Evolutionary conservation across 1,284 basidiomycete species (phyloP).

Genomic region (Papiliotrema fonsecae): DNA sequence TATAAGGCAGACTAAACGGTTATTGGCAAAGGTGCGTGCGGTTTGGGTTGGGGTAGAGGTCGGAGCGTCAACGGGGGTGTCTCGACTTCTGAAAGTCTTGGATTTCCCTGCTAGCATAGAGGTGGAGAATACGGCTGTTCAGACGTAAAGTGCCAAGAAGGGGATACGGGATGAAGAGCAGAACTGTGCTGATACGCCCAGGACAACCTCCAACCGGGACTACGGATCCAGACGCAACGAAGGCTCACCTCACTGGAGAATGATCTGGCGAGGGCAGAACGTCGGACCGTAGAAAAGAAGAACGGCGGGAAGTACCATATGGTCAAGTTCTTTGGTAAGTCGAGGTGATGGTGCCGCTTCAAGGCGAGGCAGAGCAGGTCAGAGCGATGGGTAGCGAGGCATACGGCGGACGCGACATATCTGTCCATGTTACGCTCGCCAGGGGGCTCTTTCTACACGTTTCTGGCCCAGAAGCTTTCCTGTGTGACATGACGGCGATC

Average conservation of each 20-base stretch:
- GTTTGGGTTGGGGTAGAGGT: too few species aligned
- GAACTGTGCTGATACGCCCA: too few species aligned
- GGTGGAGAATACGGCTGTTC: too few species aligned
- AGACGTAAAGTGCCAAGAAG: too few species aligned
- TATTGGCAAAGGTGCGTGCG: conserved; percentile 64
- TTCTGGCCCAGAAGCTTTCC: not conserved
- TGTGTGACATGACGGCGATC: too few species aligned
- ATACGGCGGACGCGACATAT: too few species aligned
- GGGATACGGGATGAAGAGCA: too few species aligned
- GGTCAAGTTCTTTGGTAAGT: conserved; percentile 81
- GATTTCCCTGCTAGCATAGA: not conserved
- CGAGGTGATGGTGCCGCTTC: too few species aligned
- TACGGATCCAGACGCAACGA: conserved; percentile 70
- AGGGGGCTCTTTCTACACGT: not conserved
- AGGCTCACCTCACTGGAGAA: conserved; percentile 66
- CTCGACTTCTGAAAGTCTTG: not conserved
- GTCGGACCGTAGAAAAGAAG: conserved; percentile 61
- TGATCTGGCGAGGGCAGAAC: conserved; percentile 63
- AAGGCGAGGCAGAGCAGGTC: too few species aligned
- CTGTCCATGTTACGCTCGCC: not conserved
- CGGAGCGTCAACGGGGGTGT: not conserved
- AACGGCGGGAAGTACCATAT: conserved; percentile 73
- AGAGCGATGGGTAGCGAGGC: too few species aligned
- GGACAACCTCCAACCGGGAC: conserved; percentile 72
- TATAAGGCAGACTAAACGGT: conserved; percentile 68